Percentiles rank a stretch among this genome's conserved stretches.
These are phyloP conservation scores for Fusarium transvaalense DNA, from an alignment of 2,329 filamentous ascomycete genomes.

Conservation along the genomic window DNA sequence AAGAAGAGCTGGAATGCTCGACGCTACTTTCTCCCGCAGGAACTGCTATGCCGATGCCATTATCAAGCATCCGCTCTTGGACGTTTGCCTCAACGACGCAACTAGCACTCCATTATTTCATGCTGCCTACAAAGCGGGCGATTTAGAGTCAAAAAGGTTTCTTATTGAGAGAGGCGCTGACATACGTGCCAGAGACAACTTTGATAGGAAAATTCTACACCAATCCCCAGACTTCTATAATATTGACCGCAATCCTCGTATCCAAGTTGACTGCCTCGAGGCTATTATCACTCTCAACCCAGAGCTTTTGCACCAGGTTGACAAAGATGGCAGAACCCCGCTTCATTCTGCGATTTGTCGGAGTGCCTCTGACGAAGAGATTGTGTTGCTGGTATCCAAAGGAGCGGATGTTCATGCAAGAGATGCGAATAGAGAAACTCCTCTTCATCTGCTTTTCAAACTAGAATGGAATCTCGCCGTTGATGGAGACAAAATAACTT, in stretches of 20 bases:
- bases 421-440: background rate
- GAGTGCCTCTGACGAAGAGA: too few relatives aligned
- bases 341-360: background rate
- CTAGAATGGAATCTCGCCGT: background rate
- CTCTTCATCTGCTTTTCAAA: background rate
- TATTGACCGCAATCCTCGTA: too few relatives aligned
- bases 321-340: background rate
- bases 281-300: fast-evolving
- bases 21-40: background rate
- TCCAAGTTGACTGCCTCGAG: background rate
- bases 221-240: background rate
- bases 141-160: background rate
- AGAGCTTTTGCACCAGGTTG: background rate
- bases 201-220: background rate
- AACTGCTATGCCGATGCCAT: background rate
- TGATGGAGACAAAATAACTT: fast-evolving
- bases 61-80: background rate
- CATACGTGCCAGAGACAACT: background rate
- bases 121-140: background rate
- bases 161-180: background rate
- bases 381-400: background rate
- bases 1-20: background rate
- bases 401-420: background rate
- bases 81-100: background rate
- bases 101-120: background rate